These are phyloP conservation scores for Hibiscus trionum DNA, from an alignment of 345 rosid species.

Conservation along the genomic window DNA sequence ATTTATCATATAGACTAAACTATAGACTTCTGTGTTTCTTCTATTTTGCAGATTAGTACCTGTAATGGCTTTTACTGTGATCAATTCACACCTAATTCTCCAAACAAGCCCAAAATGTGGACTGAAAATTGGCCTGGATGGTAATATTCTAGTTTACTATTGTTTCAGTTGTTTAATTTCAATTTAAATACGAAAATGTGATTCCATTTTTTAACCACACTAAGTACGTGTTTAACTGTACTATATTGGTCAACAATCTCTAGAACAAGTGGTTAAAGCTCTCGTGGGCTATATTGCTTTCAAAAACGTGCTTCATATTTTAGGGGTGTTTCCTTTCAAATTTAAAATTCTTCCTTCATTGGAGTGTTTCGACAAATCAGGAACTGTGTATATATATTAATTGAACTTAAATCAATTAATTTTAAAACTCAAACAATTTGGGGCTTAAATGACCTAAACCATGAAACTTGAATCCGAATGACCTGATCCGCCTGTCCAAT, in stretches of 20 bases:
- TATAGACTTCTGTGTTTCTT: no score
- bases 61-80: slow-evolving; percentile 89
- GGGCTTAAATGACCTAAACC: background rate
- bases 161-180: background rate
- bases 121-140: slow-evolving; percentile 99
- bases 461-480: background rate
- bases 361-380: background rate
- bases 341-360: background rate
- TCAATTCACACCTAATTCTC: slow-evolving; percentile 61
- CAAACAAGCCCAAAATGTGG: slow-evolving; percentile 92
- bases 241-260: background rate
- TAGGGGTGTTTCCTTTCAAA: background rate
- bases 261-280: no score
- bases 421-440: background rate
- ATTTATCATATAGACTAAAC: background rate
- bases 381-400: background rate
- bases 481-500: background rate
- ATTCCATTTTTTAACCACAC: background rate
- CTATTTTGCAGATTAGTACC: slow-evolving; percentile 53
- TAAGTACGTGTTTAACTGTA: background rate
- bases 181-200: background rate
- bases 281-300: background rate
- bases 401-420: background rate
- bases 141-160: slow-evolving; percentile 33
- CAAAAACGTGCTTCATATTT: background rate